These are phyloP conservation scores for Purpureocillium takamizusanense DNA, from an alignment of 2,329 filamentous ascomycete species.

Conservation along the genomic window DNA sequence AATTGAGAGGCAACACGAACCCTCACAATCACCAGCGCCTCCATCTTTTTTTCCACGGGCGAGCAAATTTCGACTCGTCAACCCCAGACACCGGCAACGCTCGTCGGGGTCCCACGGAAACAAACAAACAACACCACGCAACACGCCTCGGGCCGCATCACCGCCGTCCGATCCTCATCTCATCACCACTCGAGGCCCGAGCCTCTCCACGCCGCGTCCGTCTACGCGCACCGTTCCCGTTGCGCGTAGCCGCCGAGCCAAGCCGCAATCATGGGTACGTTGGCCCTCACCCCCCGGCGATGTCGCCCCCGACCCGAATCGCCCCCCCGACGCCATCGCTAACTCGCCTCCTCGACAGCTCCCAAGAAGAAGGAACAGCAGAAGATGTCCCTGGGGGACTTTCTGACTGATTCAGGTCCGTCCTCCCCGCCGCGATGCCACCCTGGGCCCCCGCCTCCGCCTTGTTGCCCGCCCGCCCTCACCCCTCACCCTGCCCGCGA, in stretches of 20 bases:
- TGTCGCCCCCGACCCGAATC: not conserved
- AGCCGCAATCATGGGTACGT: conserved; percentile 55
- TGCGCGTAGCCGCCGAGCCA: conserved; percentile 31
- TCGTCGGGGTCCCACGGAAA: conserved; percentile 24
- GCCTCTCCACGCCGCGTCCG: conserved; percentile 24
- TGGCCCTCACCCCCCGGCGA: conserved; percentile 6
- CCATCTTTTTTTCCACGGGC: conserved; percentile 27
- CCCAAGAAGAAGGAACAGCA: conserved; percentile 88
- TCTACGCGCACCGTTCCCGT: conserved; percentile 16
- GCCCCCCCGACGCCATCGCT: conserved; percentile 6
- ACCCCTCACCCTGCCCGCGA: conserved; percentile 11
- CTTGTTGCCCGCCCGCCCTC: conserved; percentile 12
- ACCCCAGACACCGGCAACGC: conserved; percentile 30
- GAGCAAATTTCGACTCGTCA: conserved; percentile 35
- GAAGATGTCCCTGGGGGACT: conserved; percentile 97
- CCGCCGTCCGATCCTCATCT: not conserved
- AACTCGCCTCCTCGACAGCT: conserved; percentile 42
- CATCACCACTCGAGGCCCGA: not conserved
- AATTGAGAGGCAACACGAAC: conserved; percentile 28
- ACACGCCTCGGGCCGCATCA: conserved; percentile 6
- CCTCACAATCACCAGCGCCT: conserved; percentile 22
- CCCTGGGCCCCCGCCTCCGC: conserved; percentile 15
- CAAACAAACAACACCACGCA: too few relatives aligned
- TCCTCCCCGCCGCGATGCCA: conserved; percentile 12
- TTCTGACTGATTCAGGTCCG: conserved; percentile 87